Percentiles rank a stretch among this genome's conserved stretches.
Evolutionary conservation across 176 grass and related monocot species (phyloP).

Genomic region (Carex littledalei): DNA sequence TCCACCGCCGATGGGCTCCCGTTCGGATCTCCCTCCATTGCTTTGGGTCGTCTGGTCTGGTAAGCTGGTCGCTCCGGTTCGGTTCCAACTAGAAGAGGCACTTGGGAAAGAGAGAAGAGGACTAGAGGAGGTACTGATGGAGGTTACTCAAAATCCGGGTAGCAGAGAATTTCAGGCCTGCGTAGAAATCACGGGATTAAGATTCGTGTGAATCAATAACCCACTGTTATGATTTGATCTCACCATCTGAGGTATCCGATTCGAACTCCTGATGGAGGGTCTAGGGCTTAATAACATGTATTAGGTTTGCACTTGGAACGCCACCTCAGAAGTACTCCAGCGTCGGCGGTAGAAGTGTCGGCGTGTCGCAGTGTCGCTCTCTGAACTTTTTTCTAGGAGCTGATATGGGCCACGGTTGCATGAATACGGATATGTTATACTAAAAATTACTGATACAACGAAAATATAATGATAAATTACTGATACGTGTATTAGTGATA

Average conservation of each 20-base stretch:
- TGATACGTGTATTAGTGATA: too few relatives aligned
- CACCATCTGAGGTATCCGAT: background rate
- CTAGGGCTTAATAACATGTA: conserved; percentile 11
- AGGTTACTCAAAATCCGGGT: background rate
- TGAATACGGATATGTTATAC: too few relatives aligned
- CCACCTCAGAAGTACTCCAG: background rate
- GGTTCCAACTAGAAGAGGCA: background rate
- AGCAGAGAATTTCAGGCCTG: too few relatives aligned
- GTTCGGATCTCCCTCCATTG: conserved; percentile 30
- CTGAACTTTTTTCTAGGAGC: background rate
- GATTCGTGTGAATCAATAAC: too few relatives aligned
- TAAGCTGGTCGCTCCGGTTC: background rate
- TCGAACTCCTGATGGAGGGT: background rate
- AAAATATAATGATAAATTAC: too few relatives aligned
- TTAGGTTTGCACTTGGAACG: background rate
- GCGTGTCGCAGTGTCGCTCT: background rate
- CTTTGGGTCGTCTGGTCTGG: background rate
- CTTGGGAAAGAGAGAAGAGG: background rate
- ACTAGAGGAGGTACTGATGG: background rate
- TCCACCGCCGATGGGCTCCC: conserved; percentile 29
- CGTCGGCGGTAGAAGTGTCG: background rate
- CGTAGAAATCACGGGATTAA: too few relatives aligned
- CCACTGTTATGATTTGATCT: too few relatives aligned
- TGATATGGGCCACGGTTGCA: background rate
- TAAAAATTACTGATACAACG: too few relatives aligned